Evolutionary conservation across 345 rosid genomes (phyloP), one percentile per base, ranked within the genome.

Genomic region (Moricandia arvensis): DNA sequence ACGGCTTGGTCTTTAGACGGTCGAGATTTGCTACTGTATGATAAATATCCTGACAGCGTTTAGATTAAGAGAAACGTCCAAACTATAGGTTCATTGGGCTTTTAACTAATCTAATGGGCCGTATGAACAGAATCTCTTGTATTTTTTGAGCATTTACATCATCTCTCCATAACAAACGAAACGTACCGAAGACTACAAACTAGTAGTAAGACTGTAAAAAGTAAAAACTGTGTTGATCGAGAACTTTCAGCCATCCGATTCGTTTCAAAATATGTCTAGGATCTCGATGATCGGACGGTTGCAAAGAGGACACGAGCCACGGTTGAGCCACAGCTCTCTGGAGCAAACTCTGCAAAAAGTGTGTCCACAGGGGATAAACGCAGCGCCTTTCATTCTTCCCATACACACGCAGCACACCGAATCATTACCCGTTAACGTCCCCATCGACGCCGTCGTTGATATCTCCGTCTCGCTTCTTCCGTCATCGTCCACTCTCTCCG

Each of bases 341-440:
- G 91, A 88, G 76, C 96, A 90, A 37, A 86, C 87, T 78, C 96
- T 86, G 54, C 96, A 90, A 79, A 84, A 90, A 15, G 96, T 86
- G 38, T 90, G 96, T 26, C 96, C 96, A 82, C 96, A 90, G 49
- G 96, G 91, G 59, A 90, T 90, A 74, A 90, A 88, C 34, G 96
- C 96, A 15, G 96, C 89, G 0, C 91, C 91, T 65, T 88, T 88
- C 53, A 81, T 83, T 69, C 86, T 87, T 49, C 78, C 87, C 93
- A 87, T 83, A 83, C 93, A 88, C 85, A 90, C 96, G 90, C 96
- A 90, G 72, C 96, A 90, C 86, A 85, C 72, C 10, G 72, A 18
- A 79, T 88, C 96, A 74, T 9, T 74, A 3, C 89, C 85, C 75
- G 8, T 43, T 21, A 58, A 73, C 68, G 68, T 68, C 11, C 49